Evolutionary conservation across 2,329 filamentous ascomycete genomes (phyloP).

Genomic region (Ophiostoma ips): DNA sequence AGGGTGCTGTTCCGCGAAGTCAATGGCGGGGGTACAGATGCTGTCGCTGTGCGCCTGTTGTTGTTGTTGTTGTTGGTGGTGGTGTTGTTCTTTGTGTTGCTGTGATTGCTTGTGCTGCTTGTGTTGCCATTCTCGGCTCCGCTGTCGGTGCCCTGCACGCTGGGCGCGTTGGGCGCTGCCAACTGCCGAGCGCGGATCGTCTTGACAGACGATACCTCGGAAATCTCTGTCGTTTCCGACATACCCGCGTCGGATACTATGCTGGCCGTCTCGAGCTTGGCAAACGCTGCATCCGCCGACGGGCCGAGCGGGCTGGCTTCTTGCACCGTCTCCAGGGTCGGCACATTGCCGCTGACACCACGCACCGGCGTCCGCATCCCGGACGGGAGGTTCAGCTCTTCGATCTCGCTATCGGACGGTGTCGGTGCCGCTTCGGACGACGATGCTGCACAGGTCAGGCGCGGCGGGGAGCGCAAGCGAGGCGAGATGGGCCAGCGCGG

Average conservation of each 20-base stretch:
- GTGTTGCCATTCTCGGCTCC: constrained; percentile 42
- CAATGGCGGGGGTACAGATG: constrained; percentile 27
- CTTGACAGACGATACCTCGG: constrained; percentile 25
- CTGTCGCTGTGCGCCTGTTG: constrained; percentile 28
- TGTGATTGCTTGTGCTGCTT: too few species aligned
- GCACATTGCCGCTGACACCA: constrained; percentile 42
- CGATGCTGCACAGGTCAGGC: constrained; percentile 28
- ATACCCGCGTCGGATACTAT: constrained; percentile 28
- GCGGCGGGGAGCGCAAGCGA: constrained; percentile 63
- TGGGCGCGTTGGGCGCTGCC: constrained; percentile 29
- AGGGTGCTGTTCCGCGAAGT: constrained; percentile 50
- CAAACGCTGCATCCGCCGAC: constrained; percentile 33
- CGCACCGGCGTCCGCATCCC: constrained; percentile 48
- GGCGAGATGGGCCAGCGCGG: constrained; percentile 68
- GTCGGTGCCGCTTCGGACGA: constrained; percentile 26
- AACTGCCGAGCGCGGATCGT: constrained; percentile 34
- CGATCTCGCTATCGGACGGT: constrained; percentile 37
- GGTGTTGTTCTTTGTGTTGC: constrained; percentile 24
- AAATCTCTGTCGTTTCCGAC: constrained; percentile 28
- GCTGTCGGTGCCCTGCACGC: constrained; percentile 26
- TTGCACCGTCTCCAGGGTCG: constrained; percentile 76
- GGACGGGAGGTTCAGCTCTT: constrained; percentile 32
- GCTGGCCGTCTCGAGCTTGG: constrained; percentile 35
- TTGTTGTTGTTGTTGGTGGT: constrained; percentile 17
- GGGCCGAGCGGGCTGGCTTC: constrained; percentile 71